A percentile compares a stretch with the other conserved stretches of the same genome.
phyloP scores from a whole-genome alignment of 345 rosid genomes.

The Iberis pinnata region DNA sequence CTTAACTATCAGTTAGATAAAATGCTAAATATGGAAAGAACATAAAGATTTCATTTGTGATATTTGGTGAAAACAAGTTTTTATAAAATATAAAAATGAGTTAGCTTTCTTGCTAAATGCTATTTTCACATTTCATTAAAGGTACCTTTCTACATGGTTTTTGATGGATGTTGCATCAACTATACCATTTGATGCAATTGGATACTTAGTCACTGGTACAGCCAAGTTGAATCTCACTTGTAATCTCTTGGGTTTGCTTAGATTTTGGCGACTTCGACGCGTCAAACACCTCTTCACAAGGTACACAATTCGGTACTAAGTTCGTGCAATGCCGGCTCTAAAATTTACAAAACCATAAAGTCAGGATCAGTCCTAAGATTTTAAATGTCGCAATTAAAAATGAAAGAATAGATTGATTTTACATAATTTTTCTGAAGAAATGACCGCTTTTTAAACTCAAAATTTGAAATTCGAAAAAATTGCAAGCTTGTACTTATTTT shows the following conservation, averaged over 20 bases:
- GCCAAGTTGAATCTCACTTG: conserved; percentile 40
- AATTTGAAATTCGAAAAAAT: too few relatives aligned
- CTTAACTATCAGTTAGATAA: conserved; percentile 18
- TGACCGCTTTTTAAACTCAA: too few relatives aligned
- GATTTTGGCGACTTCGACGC: conserved; percentile 81
- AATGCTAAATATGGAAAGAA: conserved; percentile 26
- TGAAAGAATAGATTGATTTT: too few relatives aligned
- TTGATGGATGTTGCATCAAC: conserved; percentile 95
- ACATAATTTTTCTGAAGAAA: too few relatives aligned
- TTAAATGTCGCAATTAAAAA: too few relatives aligned
- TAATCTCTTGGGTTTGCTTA: conserved; percentile 55
- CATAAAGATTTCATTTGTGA: conserved; percentile 24
- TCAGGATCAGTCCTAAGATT: too few relatives aligned
- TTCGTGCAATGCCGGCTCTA: too few relatives aligned
- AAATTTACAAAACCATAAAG: too few relatives aligned
- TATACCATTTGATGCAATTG: conserved; percentile 63
- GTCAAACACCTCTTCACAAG: conserved; percentile 81
- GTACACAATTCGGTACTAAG: too few relatives aligned
- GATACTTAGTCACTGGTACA: conserved; percentile 55
- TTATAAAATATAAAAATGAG: conserved; percentile 2
- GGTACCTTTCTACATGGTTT: conserved; percentile 89
- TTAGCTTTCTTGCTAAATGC: conserved; percentile 4
- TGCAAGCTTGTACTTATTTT: too few relatives aligned
- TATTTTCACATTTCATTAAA: conserved; percentile 18
- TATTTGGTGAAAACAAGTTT: conserved; percentile 5